Percentiles rank a stretch among this genome's conserved stretches.
Conservation (phyloP, 768 basidiomycete genomes). For the Phylloporus scabripes region DNA sequence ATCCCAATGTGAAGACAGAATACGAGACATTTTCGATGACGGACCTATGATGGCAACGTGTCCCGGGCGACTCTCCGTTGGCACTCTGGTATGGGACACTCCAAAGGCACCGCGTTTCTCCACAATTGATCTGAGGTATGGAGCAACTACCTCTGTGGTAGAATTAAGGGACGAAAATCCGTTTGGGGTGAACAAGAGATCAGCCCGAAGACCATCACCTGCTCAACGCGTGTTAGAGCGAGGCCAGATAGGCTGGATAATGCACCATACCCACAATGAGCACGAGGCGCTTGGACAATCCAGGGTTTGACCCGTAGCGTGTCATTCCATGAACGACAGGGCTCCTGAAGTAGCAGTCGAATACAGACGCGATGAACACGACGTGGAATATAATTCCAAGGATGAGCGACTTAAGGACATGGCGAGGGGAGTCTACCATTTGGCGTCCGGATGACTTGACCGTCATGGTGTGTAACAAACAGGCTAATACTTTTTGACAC, state of each 20-base stretch:
- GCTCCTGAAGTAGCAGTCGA: slow-evolving; percentile 86
- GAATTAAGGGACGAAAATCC: slow-evolving; percentile 49
- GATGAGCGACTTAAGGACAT: slow-evolving; percentile 42
- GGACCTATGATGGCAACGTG: slow-evolving; percentile 84
- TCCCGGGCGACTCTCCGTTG: slow-evolving; percentile 83
- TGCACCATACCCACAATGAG: slow-evolving; percentile 63
- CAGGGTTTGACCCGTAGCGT: slow-evolving; percentile 40
- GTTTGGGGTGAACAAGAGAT: slow-evolving; percentile 64
- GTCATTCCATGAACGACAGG: slow-evolving; percentile 78
- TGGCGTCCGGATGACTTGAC: background rate
- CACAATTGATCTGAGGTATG: slow-evolving; percentile 63
- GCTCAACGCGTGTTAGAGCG: background rate
- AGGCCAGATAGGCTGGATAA: background rate
- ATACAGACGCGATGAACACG: slow-evolving; percentile 63
- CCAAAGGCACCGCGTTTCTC: slow-evolving; percentile 72
- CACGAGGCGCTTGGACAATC: slow-evolving; percentile 67
- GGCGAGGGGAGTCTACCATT: slow-evolving; percentile 13
- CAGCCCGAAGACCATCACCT: slow-evolving; percentile 85
- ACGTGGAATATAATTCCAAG: slow-evolving; percentile 72
- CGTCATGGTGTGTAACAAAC: background rate
- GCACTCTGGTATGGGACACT: slow-evolving; percentile 79
- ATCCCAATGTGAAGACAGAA: slow-evolving; percentile 4
- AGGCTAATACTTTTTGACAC: too few species aligned
- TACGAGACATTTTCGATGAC: slow-evolving; percentile 3
- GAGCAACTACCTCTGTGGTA: slow-evolving; percentile 60